Evolutionary conservation across 140 eudicot species (phyloP), one percentile per base, ranked within the genome.

Genomic region (Erigeron philadelphicus): DNA sequence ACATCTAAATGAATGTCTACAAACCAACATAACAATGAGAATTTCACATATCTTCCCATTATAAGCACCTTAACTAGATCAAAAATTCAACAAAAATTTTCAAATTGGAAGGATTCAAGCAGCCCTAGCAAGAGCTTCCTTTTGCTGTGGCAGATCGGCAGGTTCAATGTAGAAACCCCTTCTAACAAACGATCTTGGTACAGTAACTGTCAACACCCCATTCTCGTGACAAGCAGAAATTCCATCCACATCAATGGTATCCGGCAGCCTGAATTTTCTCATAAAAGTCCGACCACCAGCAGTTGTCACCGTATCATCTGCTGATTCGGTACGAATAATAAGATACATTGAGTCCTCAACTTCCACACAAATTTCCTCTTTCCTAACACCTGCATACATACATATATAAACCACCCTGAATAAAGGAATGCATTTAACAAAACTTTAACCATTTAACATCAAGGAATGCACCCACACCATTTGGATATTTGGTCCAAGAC

Each of bases 311-410:
- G 86, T 69, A 61, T 75, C 85, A 16, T 73, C 79, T 5, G 76
- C 81, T 17, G 82, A 77, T 77, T 85, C 90, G 0, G 96, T 91
- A 75, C 97, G 84, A 18, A 88, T 91, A 52, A 88, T 86, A 17
- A 91, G 87, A 80, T 91, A 91, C 63, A 75, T 81, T 3, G 90
- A 85, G 57, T 88, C 95, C 84, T 88, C 96, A 52, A 91, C 83
- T 75, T 91, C 97, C 61, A 87, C 90, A 44, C 84, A 84, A 13
- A 91, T 85, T 31, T 91, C 87, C 86, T 88, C 97, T 61, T 90
- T 90, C 84, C 69, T 79, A 16, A 87, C 87, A 60, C 97, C 97
- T 90, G 53, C 71, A 72, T 25, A 41, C 1, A 16, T 10, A 13
- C 7, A 59, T 31, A 6, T 31, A 2, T 31, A 4, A 59, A 57